Conservation (phyloP, 78 protist genomes). For the Dictyostelium discoideum region dicty_2.7 NC_007090.3:1653001-1653500, state of each 20-base stretch:
- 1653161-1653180: neutral
- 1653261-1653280: neutral
- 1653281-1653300: no score
- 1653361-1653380: constrained; percentile 14
- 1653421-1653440: constrained; percentile 2
- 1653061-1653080: neutral
- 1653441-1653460: neutral
- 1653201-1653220: constrained; percentile 26
- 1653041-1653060: neutral
- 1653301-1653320: neutral
- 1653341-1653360: constrained; percentile 4
- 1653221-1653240: neutral
- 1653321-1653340: constrained; percentile 18
- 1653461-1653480: neutral
- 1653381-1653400: neutral
- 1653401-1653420: neutral
- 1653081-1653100: constrained; percentile 19
- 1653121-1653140: neutral
- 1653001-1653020: neutral
- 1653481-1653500: neutral
- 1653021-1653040: neutral
- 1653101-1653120: constrained; percentile 1
- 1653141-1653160: neutral
- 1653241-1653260: neutral
- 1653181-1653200: neutral